phyloP scores from a whole-genome alignment of 225 moss, liverwort and hornwort species.

The Climacium dendroides region DNA sequence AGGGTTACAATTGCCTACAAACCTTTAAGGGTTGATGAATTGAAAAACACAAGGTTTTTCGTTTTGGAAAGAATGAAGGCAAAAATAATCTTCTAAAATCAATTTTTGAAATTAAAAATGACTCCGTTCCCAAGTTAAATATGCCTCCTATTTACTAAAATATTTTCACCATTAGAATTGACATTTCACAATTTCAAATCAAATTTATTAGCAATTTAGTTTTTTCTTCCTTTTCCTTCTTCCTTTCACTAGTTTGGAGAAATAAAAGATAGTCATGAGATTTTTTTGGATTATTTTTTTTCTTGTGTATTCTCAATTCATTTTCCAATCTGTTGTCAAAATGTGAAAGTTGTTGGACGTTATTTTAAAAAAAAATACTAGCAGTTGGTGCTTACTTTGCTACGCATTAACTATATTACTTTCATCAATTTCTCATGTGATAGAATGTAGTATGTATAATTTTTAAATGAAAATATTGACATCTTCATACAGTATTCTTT shows the following conservation, averaged over 20 bases:
- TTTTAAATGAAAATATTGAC: not conserved
- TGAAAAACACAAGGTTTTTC: not conserved
- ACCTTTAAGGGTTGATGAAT: not conserved
- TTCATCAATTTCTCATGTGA: too few relatives aligned
- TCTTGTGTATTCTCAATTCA: not conserved
- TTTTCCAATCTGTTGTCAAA: not conserved
- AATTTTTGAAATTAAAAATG: not conserved
- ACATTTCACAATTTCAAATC: not conserved
- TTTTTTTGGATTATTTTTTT: not conserved
- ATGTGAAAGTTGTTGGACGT: not conserved
- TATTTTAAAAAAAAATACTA: too few relatives aligned
- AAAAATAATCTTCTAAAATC: not conserved
- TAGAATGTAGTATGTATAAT: too few relatives aligned
- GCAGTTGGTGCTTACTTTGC: too few relatives aligned
- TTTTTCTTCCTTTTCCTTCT: fast-evolving
- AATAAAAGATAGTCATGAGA: not conserved
- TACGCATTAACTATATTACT: too few relatives aligned
- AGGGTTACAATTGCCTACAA: not conserved
- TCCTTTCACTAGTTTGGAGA: fast-evolving
- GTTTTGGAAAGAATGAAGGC: not conserved
- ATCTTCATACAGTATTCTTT: too few relatives aligned
- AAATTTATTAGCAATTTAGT: not conserved
- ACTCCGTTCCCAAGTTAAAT: fast-evolving
- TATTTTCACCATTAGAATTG: not conserved
- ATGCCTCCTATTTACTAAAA: not conserved